Base-by-base conservation (phyloP, 129 eudicot genomes). In the Helianthus tuberosus region DNA sequence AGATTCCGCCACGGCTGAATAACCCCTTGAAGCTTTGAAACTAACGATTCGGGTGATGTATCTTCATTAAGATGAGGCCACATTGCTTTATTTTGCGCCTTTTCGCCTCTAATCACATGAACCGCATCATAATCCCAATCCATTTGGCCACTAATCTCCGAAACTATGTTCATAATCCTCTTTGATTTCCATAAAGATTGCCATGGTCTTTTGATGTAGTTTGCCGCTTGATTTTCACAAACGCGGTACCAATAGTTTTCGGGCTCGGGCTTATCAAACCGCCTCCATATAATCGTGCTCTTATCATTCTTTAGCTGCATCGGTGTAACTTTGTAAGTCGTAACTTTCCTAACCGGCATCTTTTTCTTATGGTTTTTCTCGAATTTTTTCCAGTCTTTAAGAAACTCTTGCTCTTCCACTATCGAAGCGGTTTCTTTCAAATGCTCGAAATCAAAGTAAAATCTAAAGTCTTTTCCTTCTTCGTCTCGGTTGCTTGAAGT, bases 81-180 rank as follows among this genome's bases (percentile, higher is more conserved):
- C 72, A 79, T 80, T 51, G 68, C 83, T 83, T 87, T 91, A n/a
- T 91, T 89, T 81, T 86, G 88, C 8, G 94, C 96, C 73, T 95
- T 95, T 66, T 83, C 91, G 11, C 99, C 99, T 46, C 99, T 83
- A 58, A 95, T 91, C 41, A 95, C 99, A 75, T 95, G 99, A 49
- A 91, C 97, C 0, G 96, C 96, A 77, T 95, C 99, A 61, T 83
- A 91, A 82, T 95, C 99, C 99, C 99, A 95, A 46, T 95, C 97
- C 99, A 95, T 87, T 50, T 88, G 81, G 50, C 99, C 99, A 27
- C 99, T 89, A 23, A 95, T 95, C 43, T 76, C 99, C 2, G 99
- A 83, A 23, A 95, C 99, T 75, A 95, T 91, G 76, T 91, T 95
- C 99, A 91, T 95, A 23, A 95, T 77, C 72, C 97, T 86, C 87